Percentiles rank a stretch among this genome's conserved stretches.
phyloP scores from a whole-genome alignment of 176 grass and related monocot genomes.

The Oryza coarctata region DNA sequence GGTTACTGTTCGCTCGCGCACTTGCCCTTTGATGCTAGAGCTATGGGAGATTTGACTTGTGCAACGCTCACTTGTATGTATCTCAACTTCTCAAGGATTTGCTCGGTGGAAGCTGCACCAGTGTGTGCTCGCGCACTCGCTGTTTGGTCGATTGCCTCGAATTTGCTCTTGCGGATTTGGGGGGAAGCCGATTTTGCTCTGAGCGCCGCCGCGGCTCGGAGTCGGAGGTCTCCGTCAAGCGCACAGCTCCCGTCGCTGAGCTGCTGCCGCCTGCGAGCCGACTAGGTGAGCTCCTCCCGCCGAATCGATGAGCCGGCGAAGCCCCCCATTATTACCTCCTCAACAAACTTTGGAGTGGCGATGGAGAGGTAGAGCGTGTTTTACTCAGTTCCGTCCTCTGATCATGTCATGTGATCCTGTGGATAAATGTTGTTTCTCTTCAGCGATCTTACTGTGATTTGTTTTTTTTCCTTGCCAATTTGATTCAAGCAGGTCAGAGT shows the following conservation, averaged over 20 bases:
- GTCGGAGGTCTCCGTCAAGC: neutral
- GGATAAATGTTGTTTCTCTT: neutral
- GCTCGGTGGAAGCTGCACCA: neutral
- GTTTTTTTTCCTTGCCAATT: neutral
- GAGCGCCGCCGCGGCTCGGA: neutral
- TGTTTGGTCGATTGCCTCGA: neutral
- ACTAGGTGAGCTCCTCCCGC: neutral
- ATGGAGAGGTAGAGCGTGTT: neutral
- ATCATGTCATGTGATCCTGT: conserved; percentile 8
- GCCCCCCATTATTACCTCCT: neutral
- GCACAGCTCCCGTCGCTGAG: neutral
- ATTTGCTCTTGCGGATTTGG: neutral
- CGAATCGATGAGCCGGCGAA: neutral
- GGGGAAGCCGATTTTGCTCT: neutral
- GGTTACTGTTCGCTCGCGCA: neutral
- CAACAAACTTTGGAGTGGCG: neutral
- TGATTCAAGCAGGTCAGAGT: conserved; percentile 14
- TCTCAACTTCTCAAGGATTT: neutral
- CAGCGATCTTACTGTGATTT: conserved; percentile 3
- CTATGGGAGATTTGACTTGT: neutral
- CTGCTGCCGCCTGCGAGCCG: neutral
- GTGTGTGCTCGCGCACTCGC: neutral
- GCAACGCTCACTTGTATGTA: neutral
- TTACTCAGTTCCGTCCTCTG: neutral
- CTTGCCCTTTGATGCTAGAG: neutral